Evolutionary conservation across 495 filamentous ascomycete species (phyloP), one percentile per base, ranked within the genome.

Genomic region (Aspergillus haitiensis): DNA sequence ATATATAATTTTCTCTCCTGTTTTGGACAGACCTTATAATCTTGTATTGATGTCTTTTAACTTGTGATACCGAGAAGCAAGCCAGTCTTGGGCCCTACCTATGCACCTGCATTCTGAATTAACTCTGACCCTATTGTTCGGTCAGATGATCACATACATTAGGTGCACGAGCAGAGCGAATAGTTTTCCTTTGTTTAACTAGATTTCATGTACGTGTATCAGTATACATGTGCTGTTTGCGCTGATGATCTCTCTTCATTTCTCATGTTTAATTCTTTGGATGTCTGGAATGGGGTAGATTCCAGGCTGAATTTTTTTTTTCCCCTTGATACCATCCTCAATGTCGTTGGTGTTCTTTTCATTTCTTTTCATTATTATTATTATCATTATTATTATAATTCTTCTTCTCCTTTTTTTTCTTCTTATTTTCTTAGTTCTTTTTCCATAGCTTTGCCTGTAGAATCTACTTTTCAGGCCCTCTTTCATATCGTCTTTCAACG

Each of bases 1-100:
- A 66, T 70, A 71, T 64, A 71, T 62, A 66, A 57, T 71, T 52
- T 60, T 33, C 31, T 12, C 37, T 42, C 18, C 50, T 53, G 21
- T 27, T 44, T 40, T 59, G 18, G 49, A 31, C 32, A 59, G 49
- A 52, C 49, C 37, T 51, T 53, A 34, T 56, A 60, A 61, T 64
- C 31, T 48, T 49, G 37, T 12, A 51, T 35, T 62, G 49, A 55
- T 64, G 52, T 42, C 36, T 55, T 52, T 27, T 15, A 51, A 16
- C 52, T 34, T 40, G 39, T 52, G 33, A 37, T 53, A 13, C 48
- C 35, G 16, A 44, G 31, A 58, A 58, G 48, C 46, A 52, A 31
- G 47, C 47, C 16, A 50, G 44, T 16, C 44, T 47, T 47, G 44
- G 44, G 15, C 21, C 15, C 27, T 47, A 10, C 44, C 9, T 47